A percentile compares a stretch with the other conserved stretches of the same genome.
These are phyloP conservation scores for Tarenaya hassleriana DNA, from an alignment of 345 rosid species.

Conservation along the genomic window DNA sequence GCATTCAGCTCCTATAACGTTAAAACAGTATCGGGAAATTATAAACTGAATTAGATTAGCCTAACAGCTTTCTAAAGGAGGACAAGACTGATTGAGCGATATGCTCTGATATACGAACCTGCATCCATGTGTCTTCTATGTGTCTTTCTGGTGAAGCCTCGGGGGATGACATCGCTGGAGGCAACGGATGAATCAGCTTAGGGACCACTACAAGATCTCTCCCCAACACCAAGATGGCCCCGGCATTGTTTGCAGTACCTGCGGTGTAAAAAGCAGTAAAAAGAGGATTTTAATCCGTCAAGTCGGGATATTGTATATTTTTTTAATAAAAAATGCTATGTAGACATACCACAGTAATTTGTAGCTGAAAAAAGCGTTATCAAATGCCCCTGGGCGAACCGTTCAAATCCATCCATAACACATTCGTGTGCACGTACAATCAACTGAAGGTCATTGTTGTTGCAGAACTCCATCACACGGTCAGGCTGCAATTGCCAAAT, in stretches of 20 bases:
- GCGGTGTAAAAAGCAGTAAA: constrained; percentile 1
- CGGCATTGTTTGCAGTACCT: constrained; percentile 95
- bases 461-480: constrained; percentile 95
- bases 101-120: constrained; percentile 50
- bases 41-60: neutral
- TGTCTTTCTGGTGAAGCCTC: constrained; percentile 68
- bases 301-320: no score
- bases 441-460: constrained; percentile 88
- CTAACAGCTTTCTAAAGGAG: neutral
- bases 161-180: constrained; percentile 70
- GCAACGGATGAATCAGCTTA: constrained; percentile 83
- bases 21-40: neutral
- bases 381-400: constrained; percentile 91
- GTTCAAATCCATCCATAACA: constrained; percentile 97
- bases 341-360: constrained; percentile 70
- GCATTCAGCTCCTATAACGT: constrained; percentile 77
- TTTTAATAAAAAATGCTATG: no score
- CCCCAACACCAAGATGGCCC: constrained; percentile 87
- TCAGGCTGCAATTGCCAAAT: constrained; percentile 60
- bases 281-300: no score
- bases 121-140: constrained; percentile 94
- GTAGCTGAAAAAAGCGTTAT: constrained; percentile 93
- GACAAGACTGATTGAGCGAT: no score
- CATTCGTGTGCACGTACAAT: constrained; percentile 96
- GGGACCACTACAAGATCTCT: constrained; percentile 95